A percentile compares a stretch with the other conserved stretches of the same genome.
Evolutionary conservation across 192 early-diverging fungal species (phyloP).

Genomic region (Podila horticola): DNA sequence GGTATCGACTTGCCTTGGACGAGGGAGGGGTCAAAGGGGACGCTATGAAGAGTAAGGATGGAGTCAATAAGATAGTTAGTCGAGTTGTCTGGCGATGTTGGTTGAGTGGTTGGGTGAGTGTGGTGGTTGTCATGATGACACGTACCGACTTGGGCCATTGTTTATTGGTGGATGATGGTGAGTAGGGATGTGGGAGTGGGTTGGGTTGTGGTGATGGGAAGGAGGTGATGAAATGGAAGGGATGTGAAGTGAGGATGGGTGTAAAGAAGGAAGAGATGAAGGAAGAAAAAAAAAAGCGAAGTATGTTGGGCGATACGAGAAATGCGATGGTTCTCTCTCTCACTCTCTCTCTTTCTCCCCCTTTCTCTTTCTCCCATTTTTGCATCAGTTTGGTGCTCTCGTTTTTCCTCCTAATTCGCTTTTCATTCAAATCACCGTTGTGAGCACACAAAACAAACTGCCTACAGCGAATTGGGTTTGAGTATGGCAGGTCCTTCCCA

Average conservation of each 20-base stretch:
- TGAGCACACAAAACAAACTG: neutral
- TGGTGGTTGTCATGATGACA: constrained; percentile 8
- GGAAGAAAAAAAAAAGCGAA: constrained; percentile 3
- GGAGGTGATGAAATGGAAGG: constrained; percentile 8
- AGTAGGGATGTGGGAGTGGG: neutral
- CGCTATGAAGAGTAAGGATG: neutral
- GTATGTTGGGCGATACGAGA: too few species aligned
- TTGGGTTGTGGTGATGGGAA: neutral
- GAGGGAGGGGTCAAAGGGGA: constrained; percentile 1
- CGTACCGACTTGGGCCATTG: constrained; percentile 40
- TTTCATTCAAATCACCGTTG: too few species aligned
- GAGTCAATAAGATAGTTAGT: neutral
- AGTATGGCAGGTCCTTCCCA: too few species aligned
- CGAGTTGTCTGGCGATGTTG: neutral
- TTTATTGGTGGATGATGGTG: neutral
- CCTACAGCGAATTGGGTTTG: neutral
- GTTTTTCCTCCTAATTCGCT: too few species aligned
- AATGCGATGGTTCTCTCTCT: too few species aligned
- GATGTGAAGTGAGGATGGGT: neutral
- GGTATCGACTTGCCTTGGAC: constrained; percentile 7
- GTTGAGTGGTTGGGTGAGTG: neutral
- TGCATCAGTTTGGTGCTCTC: too few species aligned
- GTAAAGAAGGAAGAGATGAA: neutral
- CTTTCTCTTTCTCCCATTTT: too few species aligned
- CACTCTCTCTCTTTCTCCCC: too few species aligned